Percentiles rank a stretch among this genome's conserved stretches.
Conservation (phyloP, 1,139 yeast genomes). For the Zygosaccharomyces pseudobailii region DNA sequence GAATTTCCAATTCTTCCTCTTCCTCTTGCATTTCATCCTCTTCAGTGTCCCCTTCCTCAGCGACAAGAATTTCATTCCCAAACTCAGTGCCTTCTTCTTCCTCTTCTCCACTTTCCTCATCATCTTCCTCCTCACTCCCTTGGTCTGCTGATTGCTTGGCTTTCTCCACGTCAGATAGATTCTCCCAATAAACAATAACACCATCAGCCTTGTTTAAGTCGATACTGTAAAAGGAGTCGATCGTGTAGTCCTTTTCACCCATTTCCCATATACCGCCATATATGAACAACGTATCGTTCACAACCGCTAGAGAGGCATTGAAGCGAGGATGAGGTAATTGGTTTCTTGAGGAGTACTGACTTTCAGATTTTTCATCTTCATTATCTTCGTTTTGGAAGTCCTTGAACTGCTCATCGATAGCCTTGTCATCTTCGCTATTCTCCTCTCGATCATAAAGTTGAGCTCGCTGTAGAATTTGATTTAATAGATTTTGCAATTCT, state of each 20-base stretch:
- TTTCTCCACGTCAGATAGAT: conserved; percentile 55
- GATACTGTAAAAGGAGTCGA: conserved; percentile 81
- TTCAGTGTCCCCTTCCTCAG: conserved; percentile 48
- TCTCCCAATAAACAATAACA: conserved; percentile 86
- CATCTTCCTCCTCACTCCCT: conserved; percentile 49
- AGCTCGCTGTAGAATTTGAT: conserved; percentile 64
- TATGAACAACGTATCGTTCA: conserved; percentile 79
- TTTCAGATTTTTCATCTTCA: conserved; percentile 3
- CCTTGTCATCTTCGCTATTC: conserved; percentile 40
- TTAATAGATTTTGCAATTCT: conserved; percentile 75
- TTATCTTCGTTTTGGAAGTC: conserved; percentile 22
- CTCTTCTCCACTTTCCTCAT: conserved; percentile 56
- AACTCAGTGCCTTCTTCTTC: conserved; percentile 46
- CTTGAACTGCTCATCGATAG: conserved; percentile 38
- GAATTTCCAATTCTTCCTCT: conserved; percentile 57
- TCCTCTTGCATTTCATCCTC: conserved; percentile 55
- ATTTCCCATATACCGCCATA: conserved; percentile 89
- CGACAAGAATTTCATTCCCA: conserved; percentile 43
- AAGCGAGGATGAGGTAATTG: conserved; percentile 84
- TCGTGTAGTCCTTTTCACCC: conserved; percentile 77
- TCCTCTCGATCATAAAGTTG: conserved; percentile 56
- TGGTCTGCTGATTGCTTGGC: conserved; percentile 44
- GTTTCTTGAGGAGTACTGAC: conserved; percentile 37
- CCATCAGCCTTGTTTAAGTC: conserved; percentile 89
- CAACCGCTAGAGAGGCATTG: conserved; percentile 80